Evolutionary conservation across 23 red algal species (phyloP), one percentile per base, ranked within the genome.

Genomic region (Chondrus crispus): DNA sequence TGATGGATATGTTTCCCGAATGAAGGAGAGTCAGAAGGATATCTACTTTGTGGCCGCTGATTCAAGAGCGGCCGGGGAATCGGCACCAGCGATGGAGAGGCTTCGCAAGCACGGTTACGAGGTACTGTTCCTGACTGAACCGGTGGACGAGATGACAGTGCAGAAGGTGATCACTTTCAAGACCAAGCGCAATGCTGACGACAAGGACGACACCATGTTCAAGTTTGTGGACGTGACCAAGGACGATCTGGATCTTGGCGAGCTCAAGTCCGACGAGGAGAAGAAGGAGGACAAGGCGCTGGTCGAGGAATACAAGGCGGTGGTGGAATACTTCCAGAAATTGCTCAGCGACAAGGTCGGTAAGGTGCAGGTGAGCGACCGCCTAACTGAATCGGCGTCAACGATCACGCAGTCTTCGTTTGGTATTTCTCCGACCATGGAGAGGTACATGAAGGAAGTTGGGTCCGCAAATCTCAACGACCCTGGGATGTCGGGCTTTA

Each of bases 391-490:
- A 44, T 98, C 97, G 1, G 85, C 93, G 12, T 82, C 82, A 46
- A 95, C 97, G 6, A 94, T 98, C 33, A 91, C 91, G 49, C 97
- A 96, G 83, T 92, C 91, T 33, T 66, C 54, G 24, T 96, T 93
- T 43, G 97, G 93, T 12, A 74, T 98, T 70, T 98, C 97, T 9
- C 97, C 97, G 26, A 96, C 93, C 4, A 95, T 98, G 97, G 93
- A 98, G 74, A 80, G 93, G 19, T 98, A 95, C 94, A 96, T 98
- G 95, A 78, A 81, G 24, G 93, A 88, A 78, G 77, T 91, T 19
- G 88, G 88, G 0, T 73, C 88, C 12, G 76, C 72, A 39, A 80
- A 79, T 41, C 19, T 80, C 43, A 49, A 53, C 52, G 75, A 91
- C 26, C 81, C 88, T 52, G 86, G 83, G 39, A 91, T 96, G 91